A percentile compares a stretch with the other conserved stretches of the same genome.
phyloP scores from a whole-genome alignment of 805 yeast genomes.

The Pichia kluyveri region DNA sequence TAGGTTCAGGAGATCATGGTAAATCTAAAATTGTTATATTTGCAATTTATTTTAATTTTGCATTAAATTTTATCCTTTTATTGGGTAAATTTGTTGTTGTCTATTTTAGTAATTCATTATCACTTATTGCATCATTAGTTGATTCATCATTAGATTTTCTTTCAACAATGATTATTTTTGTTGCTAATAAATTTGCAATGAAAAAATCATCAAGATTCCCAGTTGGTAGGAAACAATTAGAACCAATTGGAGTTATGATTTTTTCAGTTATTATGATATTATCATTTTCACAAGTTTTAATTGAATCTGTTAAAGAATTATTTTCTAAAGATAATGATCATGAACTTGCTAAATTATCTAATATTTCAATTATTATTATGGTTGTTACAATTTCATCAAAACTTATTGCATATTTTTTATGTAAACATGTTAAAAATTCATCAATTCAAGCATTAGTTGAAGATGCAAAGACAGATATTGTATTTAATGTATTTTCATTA shows the following conservation, averaged over 20 bases:
- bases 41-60: conserved; percentile 59
- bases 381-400: conserved; percentile 50
- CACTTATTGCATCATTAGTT: conserved; percentile 69
- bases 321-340: conserved; percentile 24
- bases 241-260: conserved; percentile 70
- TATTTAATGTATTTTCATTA: conserved; percentile 64
- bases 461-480: conserved; percentile 71
- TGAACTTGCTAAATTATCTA: conserved; percentile 38
- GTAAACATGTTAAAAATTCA: conserved; percentile 48
- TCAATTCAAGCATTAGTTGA: conserved; percentile 75
- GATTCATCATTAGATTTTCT: conserved; percentile 69
- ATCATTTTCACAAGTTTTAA: conserved; percentile 65
- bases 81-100: conserved; percentile 54
- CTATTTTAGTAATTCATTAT: conserved; percentile 58
- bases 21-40: conserved; percentile 31
- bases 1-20: conserved; percentile 39
- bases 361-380: conserved; percentile 53
- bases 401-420: conserved; percentile 54
- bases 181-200: conserved; percentile 44
- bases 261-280: conserved; percentile 64
- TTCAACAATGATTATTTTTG: conserved; percentile 64
- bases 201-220: conserved; percentile 39
- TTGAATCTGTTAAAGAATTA: conserved; percentile 47
- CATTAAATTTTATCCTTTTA: conserved; percentile 48
- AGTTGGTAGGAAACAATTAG: conserved; percentile 62